Evolutionary conservation across 106 monocot species (phyloP).

Genomic region (Dendrobium huoshanense): DNA sequence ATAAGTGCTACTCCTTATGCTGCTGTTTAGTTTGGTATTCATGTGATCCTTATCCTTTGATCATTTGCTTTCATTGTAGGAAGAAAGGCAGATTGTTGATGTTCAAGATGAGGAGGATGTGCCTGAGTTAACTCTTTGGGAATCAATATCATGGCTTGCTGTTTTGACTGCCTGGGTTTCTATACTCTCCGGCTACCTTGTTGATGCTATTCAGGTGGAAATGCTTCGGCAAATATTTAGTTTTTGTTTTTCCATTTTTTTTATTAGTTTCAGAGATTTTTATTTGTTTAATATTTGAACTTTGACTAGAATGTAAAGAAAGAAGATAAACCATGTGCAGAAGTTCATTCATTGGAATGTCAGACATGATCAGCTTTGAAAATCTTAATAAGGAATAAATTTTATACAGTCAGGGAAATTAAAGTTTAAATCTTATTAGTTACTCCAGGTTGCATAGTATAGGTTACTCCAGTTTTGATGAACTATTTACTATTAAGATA

Average conservation of each 20-base stretch:
- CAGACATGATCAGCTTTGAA: neutral
- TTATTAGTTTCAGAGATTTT: neutral
- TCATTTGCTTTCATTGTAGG: constrained; percentile 28
- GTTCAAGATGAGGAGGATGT: constrained; percentile 48
- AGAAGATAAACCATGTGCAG: neutral
- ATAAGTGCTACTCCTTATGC: neutral
- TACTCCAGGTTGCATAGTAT: neutral
- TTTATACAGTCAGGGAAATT: neutral
- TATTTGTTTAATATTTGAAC: neutral
- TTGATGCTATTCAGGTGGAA: constrained; percentile 90
- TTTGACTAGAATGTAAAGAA: neutral
- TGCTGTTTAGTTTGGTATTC: neutral
- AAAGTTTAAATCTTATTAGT: neutral
- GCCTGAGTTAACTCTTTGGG: constrained; percentile 66
- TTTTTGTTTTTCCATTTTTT: neutral
- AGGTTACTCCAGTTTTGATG: neutral
- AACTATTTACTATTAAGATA: neutral
- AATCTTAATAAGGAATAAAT: neutral
- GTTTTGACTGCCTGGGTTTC: constrained; percentile 87
- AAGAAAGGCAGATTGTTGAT: constrained; percentile 33
- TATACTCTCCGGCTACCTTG: constrained; percentile 83
- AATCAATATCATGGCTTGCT: constrained; percentile 81
- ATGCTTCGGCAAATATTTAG: neutral
- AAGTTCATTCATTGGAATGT: neutral
- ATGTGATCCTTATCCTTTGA: neutral